Base-by-base conservation (phyloP, 2,329 filamentous ascomycete species). In the Botrytis porri region DNA sequence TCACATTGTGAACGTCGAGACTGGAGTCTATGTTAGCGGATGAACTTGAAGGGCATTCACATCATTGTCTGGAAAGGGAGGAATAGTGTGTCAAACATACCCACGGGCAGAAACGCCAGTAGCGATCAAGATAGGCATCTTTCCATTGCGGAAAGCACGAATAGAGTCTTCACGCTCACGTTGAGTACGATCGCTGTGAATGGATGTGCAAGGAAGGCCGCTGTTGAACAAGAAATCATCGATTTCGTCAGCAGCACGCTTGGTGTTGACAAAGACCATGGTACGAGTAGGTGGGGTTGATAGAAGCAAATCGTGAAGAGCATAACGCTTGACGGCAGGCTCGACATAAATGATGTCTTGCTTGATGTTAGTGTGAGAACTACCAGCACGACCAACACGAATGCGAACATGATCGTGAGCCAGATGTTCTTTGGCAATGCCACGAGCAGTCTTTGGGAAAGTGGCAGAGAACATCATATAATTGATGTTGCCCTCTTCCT, bases 391-490 rank as follows among this genome's bases (percentile, higher is more conserved):
- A 43, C 96, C 96, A 75, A 98, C 92, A 61, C 90, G 92, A 81
- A 99, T 90, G 35, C 92, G 93, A 69, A 97, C 86, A 78, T 94
- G 90, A 60, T 93, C 89, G 18, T 88, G 85, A 0, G 91, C 86
- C 73, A 99, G 88, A 79, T 95, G 93, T 41, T 92, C 86, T 73
- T 89, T 90, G 18, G 95, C 95, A 22, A 98, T 84, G 37, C 91
- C 86, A 43, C 94, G 93, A 75, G 93, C 89, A 0, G 84, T 85
- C 83, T 92, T 94, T 59, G 95, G 93, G 82, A 99, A 98, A 0
- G 96, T 98, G 0, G 96, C 96, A 0, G 94, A 97, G 82, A 98
- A 98, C 84, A 99, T 92, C 83, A 97, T 86, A 81, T 90, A 91
- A 72, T 86, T 88, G 77, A 90, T 83, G 75, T 88, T 87, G 4